Percentiles rank a stretch among this genome's conserved stretches.
Evolutionary conservation across 78 protist species (phyloP).

Genomic region (Monocercomonoides exilis): DNA sequence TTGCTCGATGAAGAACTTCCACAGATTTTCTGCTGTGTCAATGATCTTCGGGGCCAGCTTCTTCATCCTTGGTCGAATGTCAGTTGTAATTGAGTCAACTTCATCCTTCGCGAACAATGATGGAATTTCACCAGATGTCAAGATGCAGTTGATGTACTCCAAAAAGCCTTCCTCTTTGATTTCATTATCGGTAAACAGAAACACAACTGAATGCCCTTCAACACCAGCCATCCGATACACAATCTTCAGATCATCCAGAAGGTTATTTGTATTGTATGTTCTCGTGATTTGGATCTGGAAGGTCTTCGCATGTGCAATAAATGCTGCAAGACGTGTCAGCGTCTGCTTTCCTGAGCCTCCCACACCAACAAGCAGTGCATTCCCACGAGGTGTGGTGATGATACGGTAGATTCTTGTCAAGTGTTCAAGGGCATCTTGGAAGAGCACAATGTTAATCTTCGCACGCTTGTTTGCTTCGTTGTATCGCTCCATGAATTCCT

Average conservation of each 20-base stretch:
- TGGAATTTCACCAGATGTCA: slow-evolving; percentile 65
- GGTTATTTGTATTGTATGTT: slow-evolving; percentile 44
- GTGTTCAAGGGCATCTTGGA: slow-evolving; percentile 64
- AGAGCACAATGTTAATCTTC: slow-evolving; percentile 62
- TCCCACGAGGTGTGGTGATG: slow-evolving; percentile 52
- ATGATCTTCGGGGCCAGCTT: slow-evolving; percentile 16
- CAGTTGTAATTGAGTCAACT: slow-evolving; percentile 51
- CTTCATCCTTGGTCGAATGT: slow-evolving; percentile 36
- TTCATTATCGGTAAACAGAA: slow-evolving; percentile 72
- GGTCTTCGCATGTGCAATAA: slow-evolving; percentile 35
- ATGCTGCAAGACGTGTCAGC: slow-evolving; percentile 63
- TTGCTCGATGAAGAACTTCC: slow-evolving; percentile 60
- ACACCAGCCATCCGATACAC: slow-evolving; percentile 60
- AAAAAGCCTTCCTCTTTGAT: slow-evolving; percentile 72
- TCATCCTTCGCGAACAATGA: slow-evolving; percentile 68
- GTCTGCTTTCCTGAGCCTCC: slow-evolving; percentile 78
- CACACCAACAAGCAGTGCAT: slow-evolving; percentile 71
- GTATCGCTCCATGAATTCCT: slow-evolving; percentile 23
- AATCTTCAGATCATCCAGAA: slow-evolving; percentile 66
- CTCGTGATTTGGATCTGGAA: slow-evolving; percentile 55
- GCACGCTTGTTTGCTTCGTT: slow-evolving; percentile 50
- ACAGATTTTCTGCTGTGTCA: slow-evolving; percentile 55
- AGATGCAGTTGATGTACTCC: slow-evolving; percentile 71
- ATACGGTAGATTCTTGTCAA: slow-evolving; percentile 55
- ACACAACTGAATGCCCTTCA: slow-evolving; percentile 35